Conservation (phyloP, 768 basidiomycete species). For the Boletus subparvulus region DNA sequence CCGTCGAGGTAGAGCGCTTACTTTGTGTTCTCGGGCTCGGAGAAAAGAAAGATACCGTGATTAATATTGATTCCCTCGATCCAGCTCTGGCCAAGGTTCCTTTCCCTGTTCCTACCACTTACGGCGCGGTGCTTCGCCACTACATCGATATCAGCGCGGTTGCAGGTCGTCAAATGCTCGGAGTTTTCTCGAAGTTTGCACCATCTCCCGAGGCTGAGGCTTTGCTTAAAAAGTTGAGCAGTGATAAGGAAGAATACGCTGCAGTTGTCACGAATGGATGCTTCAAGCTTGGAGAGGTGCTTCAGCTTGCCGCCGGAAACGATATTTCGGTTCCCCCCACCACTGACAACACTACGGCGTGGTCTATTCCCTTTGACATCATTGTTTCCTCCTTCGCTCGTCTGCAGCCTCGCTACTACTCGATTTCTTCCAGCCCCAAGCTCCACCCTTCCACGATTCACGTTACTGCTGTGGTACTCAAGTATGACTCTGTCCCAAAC, state of each 20-base stretch:
- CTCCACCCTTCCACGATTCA: constrained; percentile 87
- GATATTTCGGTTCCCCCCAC: constrained; percentile 57
- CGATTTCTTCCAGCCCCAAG: constrained; percentile 97
- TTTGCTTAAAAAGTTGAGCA: constrained; percentile 71
- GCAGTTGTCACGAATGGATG: constrained; percentile 75
- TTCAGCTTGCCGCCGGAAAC: constrained; percentile 87
- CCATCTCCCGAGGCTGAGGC: constrained; percentile 77
- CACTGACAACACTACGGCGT: constrained; percentile 73
- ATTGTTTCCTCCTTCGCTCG: constrained; percentile 92
- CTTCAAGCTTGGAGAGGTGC: constrained; percentile 89
- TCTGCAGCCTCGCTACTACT: constrained; percentile 96
- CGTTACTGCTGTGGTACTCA: constrained; percentile 92
- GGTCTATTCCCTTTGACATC: constrained; percentile 96
- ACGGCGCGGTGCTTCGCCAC: constrained; percentile 88
- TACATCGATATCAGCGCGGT: constrained; percentile 97
- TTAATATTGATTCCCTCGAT: constrained; percentile 95
- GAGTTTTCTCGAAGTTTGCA: constrained; percentile 82
- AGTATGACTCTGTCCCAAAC: constrained; percentile 72
- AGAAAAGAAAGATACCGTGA: constrained; percentile 77
- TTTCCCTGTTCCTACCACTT: constrained; percentile 97
- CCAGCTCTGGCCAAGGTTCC: constrained; percentile 98
- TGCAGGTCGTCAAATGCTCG: constrained; percentile 91
- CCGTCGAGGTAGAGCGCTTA: constrained; percentile 86
- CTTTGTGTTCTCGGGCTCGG: constrained; percentile 82
- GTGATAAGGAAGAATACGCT: constrained; percentile 86